Conservation (phyloP, 768 basidiomycete species). For the Rhodocollybia butyracea region DNA sequence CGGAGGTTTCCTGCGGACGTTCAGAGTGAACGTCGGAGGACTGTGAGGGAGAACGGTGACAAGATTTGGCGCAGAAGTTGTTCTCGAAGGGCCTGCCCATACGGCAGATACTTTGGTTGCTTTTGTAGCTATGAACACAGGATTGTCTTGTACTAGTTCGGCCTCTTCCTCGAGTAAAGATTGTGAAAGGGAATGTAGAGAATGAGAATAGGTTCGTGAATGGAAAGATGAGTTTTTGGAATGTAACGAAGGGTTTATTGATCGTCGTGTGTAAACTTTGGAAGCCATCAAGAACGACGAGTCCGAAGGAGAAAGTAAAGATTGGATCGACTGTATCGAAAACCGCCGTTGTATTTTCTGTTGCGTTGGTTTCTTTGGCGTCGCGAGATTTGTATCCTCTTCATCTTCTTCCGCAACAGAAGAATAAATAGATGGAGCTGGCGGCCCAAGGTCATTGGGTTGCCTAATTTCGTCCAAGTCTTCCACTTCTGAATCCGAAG, state of each 20-base stretch:
- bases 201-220: conserved; percentile 1
- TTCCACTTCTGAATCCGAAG: not conserved
- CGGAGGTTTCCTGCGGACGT: conserved; percentile 1
- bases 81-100: conserved; percentile 1
- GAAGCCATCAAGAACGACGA: not conserved
- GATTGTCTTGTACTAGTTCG: not conserved
- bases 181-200: not conserved
- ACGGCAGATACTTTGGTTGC: not conserved
- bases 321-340: conserved; percentile 1
- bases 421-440: conserved; percentile 3
- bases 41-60: not conserved
- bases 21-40: conserved; percentile 1
- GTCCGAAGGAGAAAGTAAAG: not conserved
- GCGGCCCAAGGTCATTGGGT: conserved; percentile 1
- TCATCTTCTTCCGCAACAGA: not conserved
- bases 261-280: not conserved
- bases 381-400: not conserved
- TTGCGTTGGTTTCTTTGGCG: not conserved
- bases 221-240: not conserved
- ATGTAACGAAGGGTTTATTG: not conserved
- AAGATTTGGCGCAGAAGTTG: conserved; percentile 1
- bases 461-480: conserved; percentile 3
- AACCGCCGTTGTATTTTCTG: conserved; percentile 1
- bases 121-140: not conserved
- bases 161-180: conserved; percentile 4